Base-by-base conservation (phyloP, 23 red algal genomes). In the Rhodosorus marinus region DNA sequence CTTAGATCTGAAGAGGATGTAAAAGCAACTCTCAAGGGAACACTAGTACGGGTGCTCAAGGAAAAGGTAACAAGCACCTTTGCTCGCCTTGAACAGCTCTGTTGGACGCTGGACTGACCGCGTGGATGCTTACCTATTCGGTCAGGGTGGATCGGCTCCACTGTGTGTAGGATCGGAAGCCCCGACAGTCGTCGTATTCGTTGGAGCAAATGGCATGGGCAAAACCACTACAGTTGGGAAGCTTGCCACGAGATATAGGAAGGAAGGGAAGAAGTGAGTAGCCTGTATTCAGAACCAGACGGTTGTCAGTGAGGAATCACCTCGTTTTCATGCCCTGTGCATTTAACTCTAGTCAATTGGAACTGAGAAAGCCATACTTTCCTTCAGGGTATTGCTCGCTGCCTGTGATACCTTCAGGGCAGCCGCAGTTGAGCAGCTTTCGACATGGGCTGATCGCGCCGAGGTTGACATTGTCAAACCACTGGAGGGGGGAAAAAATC, bases 181-280 rank as follows among this genome's bases (percentile, higher is more conserved):
- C 38, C 63, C 87, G 14, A 76, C 71, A 20, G 73, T 94, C 25
- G 29, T 75, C 40, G 52, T 94, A 49, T 53, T 94, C 7, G 68
- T 94, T 11, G 87, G 87, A 5, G 72, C 76, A 21, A 94, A 94
- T 34, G 87, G 87, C 0, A 81, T 82, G 68, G 87, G 87, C 1
- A 94, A 94, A 46, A 94, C 87, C 1, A 94, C 87, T 2, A 83
- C 78, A n/a, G 70, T 76, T 52, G 87, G 75, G 2, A 94, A 94
- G 48, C 54, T 94, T n/a, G 87, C 78, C 15, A 54, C 69, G 8
- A 65, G 80, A 22, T 59, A 75, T 9, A 52, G 64, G 29, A 60
- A 35, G 11, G 51, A 80, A 20, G 87, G 47, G 8, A 79, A 83
- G 24, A n/a, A n/a, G n/a, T n/a, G n/a, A n/a, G n/a, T n/a, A n/a